phyloP scores from a whole-genome alignment of 192 early-diverging fungal species.

The Spizellomyces sp. region DNA sequence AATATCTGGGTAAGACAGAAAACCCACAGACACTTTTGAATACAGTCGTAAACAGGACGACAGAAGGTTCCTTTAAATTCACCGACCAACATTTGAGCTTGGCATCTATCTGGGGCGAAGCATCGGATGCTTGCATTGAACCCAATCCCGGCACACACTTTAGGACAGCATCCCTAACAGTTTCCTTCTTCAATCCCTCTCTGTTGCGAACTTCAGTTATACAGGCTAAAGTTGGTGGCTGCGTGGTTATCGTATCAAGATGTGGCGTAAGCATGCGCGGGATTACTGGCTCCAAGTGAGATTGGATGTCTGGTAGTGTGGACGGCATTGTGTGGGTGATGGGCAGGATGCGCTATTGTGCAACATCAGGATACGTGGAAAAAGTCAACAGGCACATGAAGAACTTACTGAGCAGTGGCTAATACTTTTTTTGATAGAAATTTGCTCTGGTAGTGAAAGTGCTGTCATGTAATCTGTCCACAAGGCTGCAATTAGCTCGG shows the following conservation, averaged over 20 bases:
- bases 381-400: slow-evolving; percentile 1
- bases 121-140: not conserved
- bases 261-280: slow-evolving; percentile 4
- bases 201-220: slow-evolving; percentile 49
- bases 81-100: slow-evolving; percentile 34
- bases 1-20: slow-evolving; percentile 42
- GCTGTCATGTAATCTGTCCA: slow-evolving; percentile 8
- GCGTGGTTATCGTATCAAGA: slow-evolving; percentile 5
- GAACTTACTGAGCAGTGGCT: not conserved
- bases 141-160: slow-evolving; percentile 4
- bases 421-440: not conserved
- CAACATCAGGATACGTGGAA: not conserved
- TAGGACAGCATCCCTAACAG: slow-evolving; percentile 14
- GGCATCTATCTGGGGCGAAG: not conserved
- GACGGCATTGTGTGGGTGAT: slow-evolving; percentile 9
- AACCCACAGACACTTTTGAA: slow-evolving; percentile 56
- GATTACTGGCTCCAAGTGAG: not conserved
- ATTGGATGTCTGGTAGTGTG: not conserved
- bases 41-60: slow-evolving; percentile 46
- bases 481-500: not conserved
- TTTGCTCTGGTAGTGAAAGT: not conserved
- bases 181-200: slow-evolving; percentile 16
- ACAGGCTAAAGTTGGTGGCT: slow-evolving; percentile 38
- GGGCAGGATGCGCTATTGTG: slow-evolving; percentile 2
- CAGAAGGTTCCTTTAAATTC: slow-evolving; percentile 41